Percentiles rank a stretch among this genome's conserved stretches.
Evolutionary conservation across 768 basidiomycete genomes (phyloP).

Genomic region (Tulasnella sp.): DNA sequence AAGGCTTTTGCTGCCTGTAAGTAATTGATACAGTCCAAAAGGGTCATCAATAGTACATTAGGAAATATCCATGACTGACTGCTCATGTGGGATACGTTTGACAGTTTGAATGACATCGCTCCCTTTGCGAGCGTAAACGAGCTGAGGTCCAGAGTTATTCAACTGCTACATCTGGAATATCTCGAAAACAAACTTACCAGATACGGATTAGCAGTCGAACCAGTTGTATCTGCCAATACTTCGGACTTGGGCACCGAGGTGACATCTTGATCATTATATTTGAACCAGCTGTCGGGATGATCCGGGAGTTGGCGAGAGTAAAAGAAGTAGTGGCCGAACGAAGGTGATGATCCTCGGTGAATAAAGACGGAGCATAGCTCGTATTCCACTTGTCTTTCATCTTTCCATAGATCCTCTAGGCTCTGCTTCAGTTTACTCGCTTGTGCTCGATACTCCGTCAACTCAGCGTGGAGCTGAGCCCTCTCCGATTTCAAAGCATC

Average conservation of each 20-base stretch:
- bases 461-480: slow-evolving; percentile 38
- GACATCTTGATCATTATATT: slow-evolving; percentile 90
- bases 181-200: slow-evolving; percentile 39
- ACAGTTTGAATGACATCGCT: slow-evolving; percentile 61
- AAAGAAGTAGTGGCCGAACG: slow-evolving; percentile 92
- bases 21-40: too few species aligned
- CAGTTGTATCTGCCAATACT: slow-evolving; percentile 81
- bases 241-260: slow-evolving; percentile 63
- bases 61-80: too few species aligned
- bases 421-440: slow-evolving; percentile 47
- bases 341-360: slow-evolving; percentile 77
- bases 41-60: too few species aligned
- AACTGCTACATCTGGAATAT: background rate
- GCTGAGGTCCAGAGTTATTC: too few species aligned
- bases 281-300: slow-evolving; percentile 78
- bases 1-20: too few species aligned
- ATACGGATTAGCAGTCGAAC: slow-evolving; percentile 80
- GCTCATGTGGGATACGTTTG: slow-evolving; percentile 16
- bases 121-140: slow-evolving; percentile 73
- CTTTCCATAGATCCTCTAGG: slow-evolving; percentile 63
- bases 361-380: slow-evolving; percentile 88
- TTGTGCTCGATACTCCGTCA: slow-evolving; percentile 40
- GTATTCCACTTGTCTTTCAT: slow-evolving; percentile 55
- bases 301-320: slow-evolving; percentile 80
- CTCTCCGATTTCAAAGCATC: slow-evolving; percentile 42